These are phyloP conservation scores for Quercus bicolor DNA, from an alignment of 306 rosid species.

Conservation along the genomic window DNA sequence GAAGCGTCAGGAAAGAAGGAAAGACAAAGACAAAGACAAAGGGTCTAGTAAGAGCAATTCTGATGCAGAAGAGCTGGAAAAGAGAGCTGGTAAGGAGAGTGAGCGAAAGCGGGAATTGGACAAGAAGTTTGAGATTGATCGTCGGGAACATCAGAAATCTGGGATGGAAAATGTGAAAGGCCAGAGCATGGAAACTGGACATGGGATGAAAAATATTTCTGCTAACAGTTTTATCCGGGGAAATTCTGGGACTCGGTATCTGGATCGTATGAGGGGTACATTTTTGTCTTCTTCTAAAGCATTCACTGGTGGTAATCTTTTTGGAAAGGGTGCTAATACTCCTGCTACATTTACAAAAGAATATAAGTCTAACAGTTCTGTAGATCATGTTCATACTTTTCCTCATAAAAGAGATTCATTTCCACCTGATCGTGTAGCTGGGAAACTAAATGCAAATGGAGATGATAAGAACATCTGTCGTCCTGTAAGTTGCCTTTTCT, in stretches of 20 bases:
- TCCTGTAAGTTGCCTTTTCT: slow-evolving; percentile 57
- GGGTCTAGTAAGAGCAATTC: slow-evolving; percentile 96
- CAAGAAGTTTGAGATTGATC: slow-evolving; percentile 65
- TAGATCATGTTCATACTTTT: slow-evolving; percentile 59
- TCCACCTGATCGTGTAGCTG: slow-evolving; percentile 59
- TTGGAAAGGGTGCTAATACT: slow-evolving; percentile 64
- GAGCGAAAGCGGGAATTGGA: slow-evolving; percentile 69
- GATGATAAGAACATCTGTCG: slow-evolving; percentile 64
- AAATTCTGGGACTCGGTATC: slow-evolving; percentile 76
- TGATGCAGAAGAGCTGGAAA: slow-evolving; percentile 89
- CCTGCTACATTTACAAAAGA: slow-evolving; percentile 61
- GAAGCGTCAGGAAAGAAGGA: slow-evolving; percentile 84
- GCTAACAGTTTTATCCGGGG: slow-evolving; percentile 51
- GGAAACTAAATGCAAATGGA: slow-evolving; percentile 51
- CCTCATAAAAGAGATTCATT: slow-evolving; percentile 52
- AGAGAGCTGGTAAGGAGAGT: slow-evolving; percentile 73
- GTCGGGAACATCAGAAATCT: slow-evolving; percentile 57
- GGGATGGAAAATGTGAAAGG: slow-evolving; percentile 57
- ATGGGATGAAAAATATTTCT: slow-evolving; percentile 44
- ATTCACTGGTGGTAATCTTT: slow-evolving; percentile 65
- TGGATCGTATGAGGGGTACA: slow-evolving; percentile 92
- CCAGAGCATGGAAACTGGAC: slow-evolving; percentile 48
- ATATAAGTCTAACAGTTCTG: slow-evolving; percentile 51
- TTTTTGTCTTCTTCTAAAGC: slow-evolving; percentile 88
- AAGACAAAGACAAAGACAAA: slow-evolving; percentile 88